Base-by-base conservation (phyloP, 805 yeast species). In the Sugiyamaella boreocaroliniensis region DNA sequence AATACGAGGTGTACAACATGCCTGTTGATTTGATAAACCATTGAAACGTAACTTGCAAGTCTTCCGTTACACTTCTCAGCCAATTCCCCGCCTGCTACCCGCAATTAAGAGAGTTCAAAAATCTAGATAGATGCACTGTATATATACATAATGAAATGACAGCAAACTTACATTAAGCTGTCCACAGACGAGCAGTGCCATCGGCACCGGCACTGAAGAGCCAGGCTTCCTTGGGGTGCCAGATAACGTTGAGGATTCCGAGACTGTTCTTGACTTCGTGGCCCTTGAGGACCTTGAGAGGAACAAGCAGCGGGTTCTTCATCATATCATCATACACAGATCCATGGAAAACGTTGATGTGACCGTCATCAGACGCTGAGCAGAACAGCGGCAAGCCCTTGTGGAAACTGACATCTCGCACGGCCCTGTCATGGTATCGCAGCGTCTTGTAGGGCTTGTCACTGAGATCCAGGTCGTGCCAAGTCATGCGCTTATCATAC, bases 221-320 rank as follows among this genome's bases (percentile, higher is more conserved):
- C 99, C 99, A 93, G 0, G 99, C 97, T 72, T 93, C 98, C 63
- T 84, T 82, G 59, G 98, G 98, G 76, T 93, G 99, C 99, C 99
- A 93, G 48, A 80, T 80, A 47, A 86, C 79, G 65, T 83, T 85
- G 65, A 93, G 76, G 14, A 93, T 95, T 65, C 99, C 99, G 53
- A 93, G 73, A 64, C 86, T 84, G 61, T 80, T 80, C 18, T 81
- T 73, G 46, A 89, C 78, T 67, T 85, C 83, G 71, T 93, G 99
- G 10, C 98, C 99, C 44, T 85, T 81, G 66, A 93, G 76, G 66
- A 90, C 89, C 80, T 93, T 93, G 71, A 93, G 78, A 51, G 99
- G 99, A 45, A 93, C 99, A 63, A 93, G 79, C 68, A 93, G 74
- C 55, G 99, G 98, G 70, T 92, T 92, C 61, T 93, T 87, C 88